Percentiles rank a stretch among this genome's conserved stretches.
Conservation (phyloP, 257 asterid species). For the Forsythia viridissima region DNA sequence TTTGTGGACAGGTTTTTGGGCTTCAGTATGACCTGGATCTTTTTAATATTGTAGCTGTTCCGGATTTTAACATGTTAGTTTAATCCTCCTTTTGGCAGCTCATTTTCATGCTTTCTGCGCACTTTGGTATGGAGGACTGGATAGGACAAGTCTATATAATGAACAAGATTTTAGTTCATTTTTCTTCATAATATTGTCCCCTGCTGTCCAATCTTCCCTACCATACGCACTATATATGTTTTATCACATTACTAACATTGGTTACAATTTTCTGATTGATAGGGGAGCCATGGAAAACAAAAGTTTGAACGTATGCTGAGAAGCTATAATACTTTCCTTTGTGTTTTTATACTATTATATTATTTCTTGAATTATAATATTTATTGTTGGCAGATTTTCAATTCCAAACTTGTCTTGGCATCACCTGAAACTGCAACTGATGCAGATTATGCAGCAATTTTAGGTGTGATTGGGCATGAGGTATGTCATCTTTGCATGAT, state of each 20-base stretch:
- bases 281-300: slow-evolving; percentile 99
- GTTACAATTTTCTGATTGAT: slow-evolving; percentile 29
- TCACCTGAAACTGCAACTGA: slow-evolving; percentile 96
- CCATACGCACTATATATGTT: not conserved
- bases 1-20: slow-evolving; percentile 73
- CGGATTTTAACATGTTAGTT: slow-evolving; percentile 90
- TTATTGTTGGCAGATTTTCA: slow-evolving; percentile 69
- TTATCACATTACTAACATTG: slow-evolving; percentile 22
- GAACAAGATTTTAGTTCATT: not conserved
- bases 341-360: not conserved
- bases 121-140: not conserved
- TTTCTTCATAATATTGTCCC: not conserved
- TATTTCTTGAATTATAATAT: slow-evolving; percentile 9
- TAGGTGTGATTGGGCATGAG: slow-evolving; percentile 98
- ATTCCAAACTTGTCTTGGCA: slow-evolving; percentile 92
- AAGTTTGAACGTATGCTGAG: slow-evolving; percentile 78
- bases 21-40: slow-evolving; percentile 97
- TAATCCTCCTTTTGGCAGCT: slow-evolving; percentile 16
- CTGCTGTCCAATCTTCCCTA: not conserved
- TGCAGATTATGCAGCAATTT: slow-evolving; percentile 94
- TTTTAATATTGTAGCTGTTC: slow-evolving; percentile 92
- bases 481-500: slow-evolving; percentile 32
- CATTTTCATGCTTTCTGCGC: slow-evolving; percentile 15
- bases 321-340: not conserved
- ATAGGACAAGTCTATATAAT: not conserved